Conservation (phyloP, 2,329 filamentous ascomycete species). For the Aspergillaceae sp. region DNA sequence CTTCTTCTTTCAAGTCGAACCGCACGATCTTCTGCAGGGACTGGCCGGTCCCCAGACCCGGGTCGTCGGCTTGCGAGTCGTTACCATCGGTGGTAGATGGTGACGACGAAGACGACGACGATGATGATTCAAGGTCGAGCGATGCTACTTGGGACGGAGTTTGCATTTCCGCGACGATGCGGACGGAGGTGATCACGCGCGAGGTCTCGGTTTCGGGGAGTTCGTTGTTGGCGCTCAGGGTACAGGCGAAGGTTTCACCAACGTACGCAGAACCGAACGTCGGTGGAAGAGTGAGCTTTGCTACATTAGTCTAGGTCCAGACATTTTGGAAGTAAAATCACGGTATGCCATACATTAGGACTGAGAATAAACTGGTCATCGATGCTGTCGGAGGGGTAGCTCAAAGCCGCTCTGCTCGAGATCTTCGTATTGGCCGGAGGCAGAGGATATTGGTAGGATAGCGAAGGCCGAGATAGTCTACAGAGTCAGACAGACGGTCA, state of each 20-base stretch:
- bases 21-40: constrained; percentile 74
- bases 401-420: constrained; percentile 59
- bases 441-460: constrained; percentile 38
- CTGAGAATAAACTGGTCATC: constrained; percentile 49
- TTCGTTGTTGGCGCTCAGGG: constrained; percentile 93
- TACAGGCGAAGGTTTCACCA: constrained; percentile 89
- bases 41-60: constrained; percentile 39
- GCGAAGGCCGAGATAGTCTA: constrained; percentile 66
- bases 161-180: constrained; percentile 89
- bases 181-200: constrained; percentile 60
- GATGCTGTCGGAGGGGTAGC: constrained; percentile 51
- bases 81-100: constrained; percentile 40
- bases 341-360: constrained; percentile 35
- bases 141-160: constrained; percentile 67
- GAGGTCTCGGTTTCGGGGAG: constrained; percentile 34
- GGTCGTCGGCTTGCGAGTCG: constrained; percentile 8
- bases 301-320: constrained; percentile 6
- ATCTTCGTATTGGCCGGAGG: constrained; percentile 41
- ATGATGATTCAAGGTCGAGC: constrained; percentile 43
- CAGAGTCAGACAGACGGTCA: constrained; percentile 8
- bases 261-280: constrained; percentile 93
- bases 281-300: constrained; percentile 67
- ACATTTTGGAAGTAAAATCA: too few relatives aligned
- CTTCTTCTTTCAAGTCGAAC: constrained; percentile 88
- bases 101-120: too few relatives aligned